Evolutionary conservation across 2,329 filamentous ascomycete genomes (phyloP).

Genomic region (Diaporthe citrichinensis): DNA sequence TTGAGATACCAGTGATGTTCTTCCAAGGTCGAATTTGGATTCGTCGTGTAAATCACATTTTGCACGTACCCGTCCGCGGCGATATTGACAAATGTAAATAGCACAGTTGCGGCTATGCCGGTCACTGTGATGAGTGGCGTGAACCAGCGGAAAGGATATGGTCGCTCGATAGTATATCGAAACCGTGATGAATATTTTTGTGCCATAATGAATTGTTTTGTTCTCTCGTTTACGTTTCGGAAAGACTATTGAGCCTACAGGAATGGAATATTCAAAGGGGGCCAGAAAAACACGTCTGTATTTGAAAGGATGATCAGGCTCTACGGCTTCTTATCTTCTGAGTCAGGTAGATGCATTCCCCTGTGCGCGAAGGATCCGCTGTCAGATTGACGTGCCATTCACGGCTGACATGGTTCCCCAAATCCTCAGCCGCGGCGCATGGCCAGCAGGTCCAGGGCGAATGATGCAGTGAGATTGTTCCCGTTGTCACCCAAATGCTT

Average conservation of each 20-base stretch:
- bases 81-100: constrained; percentile 39
- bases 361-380: not conserved
- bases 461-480: constrained; percentile 1
- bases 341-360: not conserved
- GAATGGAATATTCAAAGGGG: not conserved
- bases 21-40: constrained; percentile 33
- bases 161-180: constrained; percentile 36
- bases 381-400: constrained; percentile 7
- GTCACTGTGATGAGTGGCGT: constrained; percentile 24
- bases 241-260: too few species aligned
- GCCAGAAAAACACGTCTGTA: not conserved
- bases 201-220: constrained; percentile 1
- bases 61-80: constrained; percentile 36
- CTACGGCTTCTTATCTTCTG: not conserved
- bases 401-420: constrained; percentile 18
- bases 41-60: constrained; percentile 31
- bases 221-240: not conserved
- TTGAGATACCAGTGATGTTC: constrained; percentile 37
- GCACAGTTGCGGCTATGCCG: not conserved
- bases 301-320: not conserved
- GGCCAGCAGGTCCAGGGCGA: not conserved
- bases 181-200: constrained; percentile 20
- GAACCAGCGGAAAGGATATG: constrained; percentile 41
- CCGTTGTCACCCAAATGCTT: constrained; percentile 11
- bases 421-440: constrained; percentile 1